Conservation (phyloP, 805 yeast species). For the Wickerhamiella vanderwaltii region DNA sequence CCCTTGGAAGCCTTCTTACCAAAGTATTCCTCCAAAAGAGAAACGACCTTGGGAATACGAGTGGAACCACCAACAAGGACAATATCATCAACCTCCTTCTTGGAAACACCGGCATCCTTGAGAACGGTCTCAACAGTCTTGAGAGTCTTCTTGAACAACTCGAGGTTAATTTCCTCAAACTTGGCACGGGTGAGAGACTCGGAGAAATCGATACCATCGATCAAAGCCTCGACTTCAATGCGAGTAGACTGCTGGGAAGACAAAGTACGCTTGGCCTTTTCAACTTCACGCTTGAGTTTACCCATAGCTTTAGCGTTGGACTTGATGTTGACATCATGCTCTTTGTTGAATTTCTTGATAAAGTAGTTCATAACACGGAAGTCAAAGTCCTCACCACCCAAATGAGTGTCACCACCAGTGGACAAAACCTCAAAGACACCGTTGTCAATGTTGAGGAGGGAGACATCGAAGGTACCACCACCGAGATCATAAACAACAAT, state of each 20-base stretch:
- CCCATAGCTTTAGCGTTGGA: conserved; percentile 77
- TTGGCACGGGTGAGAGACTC: conserved; percentile 95
- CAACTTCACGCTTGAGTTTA: conserved; percentile 93
- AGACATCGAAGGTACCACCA: conserved; percentile 96
- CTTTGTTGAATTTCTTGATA: conserved; percentile 76
- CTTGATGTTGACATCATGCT: conserved; percentile 73
- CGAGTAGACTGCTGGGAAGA: conserved; percentile 93
- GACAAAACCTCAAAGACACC: conserved; percentile 90
- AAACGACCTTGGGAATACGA: conserved; percentile 97
- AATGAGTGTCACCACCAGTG: conserved; percentile 92
- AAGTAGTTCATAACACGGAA: conserved; percentile 79
- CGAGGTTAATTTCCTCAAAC: conserved; percentile 91
- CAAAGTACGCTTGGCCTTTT: conserved; percentile 93
- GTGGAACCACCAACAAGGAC: conserved; percentile 99
- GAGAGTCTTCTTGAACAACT: conserved; percentile 83
- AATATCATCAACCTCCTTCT: conserved; percentile 82
- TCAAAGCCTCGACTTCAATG: conserved; percentile 90
- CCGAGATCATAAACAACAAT: conserved; percentile 89
- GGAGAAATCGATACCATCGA: conserved; percentile 89
- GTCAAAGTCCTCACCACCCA: conserved; percentile 97
- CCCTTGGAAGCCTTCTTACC: conserved; percentile 93
- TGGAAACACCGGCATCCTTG: conserved; percentile 82
- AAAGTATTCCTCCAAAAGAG: conserved; percentile 78
- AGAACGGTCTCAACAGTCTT: conserved; percentile 94
- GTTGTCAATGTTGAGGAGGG: conserved; percentile 72